Evolutionary conservation across 2,329 filamentous ascomycete species (phyloP), one percentile per base, ranked within the genome.

Genomic region (Fusarium drepaniforme): DNA sequence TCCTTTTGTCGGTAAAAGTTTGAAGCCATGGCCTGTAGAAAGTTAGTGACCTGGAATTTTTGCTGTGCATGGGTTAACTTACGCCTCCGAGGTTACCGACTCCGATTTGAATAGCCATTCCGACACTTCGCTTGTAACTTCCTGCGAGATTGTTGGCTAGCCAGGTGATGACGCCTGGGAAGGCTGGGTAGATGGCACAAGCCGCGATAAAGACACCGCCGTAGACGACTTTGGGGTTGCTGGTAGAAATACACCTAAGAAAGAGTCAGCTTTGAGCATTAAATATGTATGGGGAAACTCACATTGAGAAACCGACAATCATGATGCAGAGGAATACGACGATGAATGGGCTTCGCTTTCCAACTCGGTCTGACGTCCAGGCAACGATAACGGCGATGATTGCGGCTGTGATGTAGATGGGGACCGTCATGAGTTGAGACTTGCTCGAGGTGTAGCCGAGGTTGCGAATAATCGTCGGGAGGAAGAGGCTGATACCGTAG

Each of bases 111-210:
- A 93, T 83, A 0, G 90, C 91, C 88, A 93, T 93, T 2, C 90
- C 91, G 0, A 87, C 88, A 11, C 88, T 88, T 7, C 91, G 86
- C 82, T 97, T 97, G 81, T 87, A 88, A 56, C 84, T 86, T 0
- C 87, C 87, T 66, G 96, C 91, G 13, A 93, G 87, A 70, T 97
- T 97, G 81, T 97, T 97, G 38, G 90, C 89, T 0, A 92, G 85
- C 95, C 95, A 97, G 0, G 92, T 88, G 61, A 97, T 93, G 1
- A 93, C 93, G 64, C 96, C 96, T 0, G 94, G 86, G 67, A 97
- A 93, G 33, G 90, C 91, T 0, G 95, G 94, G 75, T 96, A 97
- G 66, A 97, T 95, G 3, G 93, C 93, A 67, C 94, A 88, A 0
- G 94, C 93, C 0, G 90, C 93, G 0, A 97, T 85, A 82, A 96